Evolutionary conservation across 306 rosid species (phyloP), one percentile per base, ranked within the genome.

Genomic region (Lathyrus sativus): DNA sequence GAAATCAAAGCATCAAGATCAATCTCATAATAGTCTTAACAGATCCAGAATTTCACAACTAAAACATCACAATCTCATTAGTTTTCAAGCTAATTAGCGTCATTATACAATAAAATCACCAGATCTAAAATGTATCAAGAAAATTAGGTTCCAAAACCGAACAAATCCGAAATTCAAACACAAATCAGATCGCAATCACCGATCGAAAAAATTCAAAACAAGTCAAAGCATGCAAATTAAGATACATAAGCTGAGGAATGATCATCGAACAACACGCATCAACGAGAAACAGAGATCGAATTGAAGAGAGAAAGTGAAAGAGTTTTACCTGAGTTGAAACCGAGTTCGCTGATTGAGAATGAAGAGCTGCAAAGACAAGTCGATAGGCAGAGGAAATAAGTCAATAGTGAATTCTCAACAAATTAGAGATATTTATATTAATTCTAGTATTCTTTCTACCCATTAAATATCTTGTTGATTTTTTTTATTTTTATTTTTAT

Each of bases 121-220:
- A 38, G 67, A 61, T 61, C 67, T 61, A 38, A 2, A 61, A 17
- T 37, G 46, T 6, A 61, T 5, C 29, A 5, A 37, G 26, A 14
- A 58, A 37, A 60, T 37, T 10, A 9, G 11, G 9, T 61, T 61
- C 0, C n/a, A 15, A 37, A 61, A 38, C 7, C 17, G 10, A 61
- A 38, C 1, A 19, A 37, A 17, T 37, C 14, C 9, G 9, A 22
- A 4, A 22, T 24, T 54, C 22, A 14, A 31, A 14, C 13, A 37
- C 66, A 10, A 18, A 37, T 38, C 15, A 29, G 22, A 14, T 17
- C 14, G 14, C 4, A 60, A 35, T 7, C 28, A 60, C 46, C 46
- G 46, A 60, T 60, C 31, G 15, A 12, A 60, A 60, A 60, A 60
- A 60, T 60, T 60, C 46, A 61, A 61, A 61, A 5, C 29, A 61